phyloP scores from a whole-genome alignment of 345 rosid genomes.

The Hypericum androsaemum region DNA sequence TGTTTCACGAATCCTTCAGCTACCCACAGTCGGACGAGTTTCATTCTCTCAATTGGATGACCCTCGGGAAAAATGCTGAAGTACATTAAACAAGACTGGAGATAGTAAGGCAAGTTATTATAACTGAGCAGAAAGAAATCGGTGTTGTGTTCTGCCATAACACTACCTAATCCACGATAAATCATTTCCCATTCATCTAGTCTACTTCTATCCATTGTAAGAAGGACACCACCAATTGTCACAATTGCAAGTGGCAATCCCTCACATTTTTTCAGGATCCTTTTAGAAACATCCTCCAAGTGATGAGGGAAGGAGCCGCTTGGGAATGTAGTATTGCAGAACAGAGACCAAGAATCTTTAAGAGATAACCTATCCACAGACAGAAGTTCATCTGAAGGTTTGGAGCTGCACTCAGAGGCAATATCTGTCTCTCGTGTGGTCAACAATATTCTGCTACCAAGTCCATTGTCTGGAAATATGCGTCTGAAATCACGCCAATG shows the following conservation, averaged over 20 bases:
- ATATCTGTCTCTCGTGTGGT: not conserved
- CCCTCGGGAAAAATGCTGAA: not conserved
- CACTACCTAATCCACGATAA: not conserved
- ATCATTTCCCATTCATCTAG: not conserved
- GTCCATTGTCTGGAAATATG: not conserved
- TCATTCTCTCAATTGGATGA: not conserved
- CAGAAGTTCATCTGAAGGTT: not conserved
- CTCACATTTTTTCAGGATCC: not conserved
- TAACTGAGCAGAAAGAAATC: not conserved
- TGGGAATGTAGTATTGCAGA: not conserved
- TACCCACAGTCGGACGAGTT: not conserved
- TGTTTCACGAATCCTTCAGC: constrained; percentile 1
- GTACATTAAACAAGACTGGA: not conserved
- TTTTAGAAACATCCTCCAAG: not conserved
- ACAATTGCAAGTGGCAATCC: constrained; percentile 2
- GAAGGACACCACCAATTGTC: not conserved
- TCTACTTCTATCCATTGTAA: not conserved
- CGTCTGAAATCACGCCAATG: not conserved
- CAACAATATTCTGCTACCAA: not conserved
- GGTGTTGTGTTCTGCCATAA: not conserved
- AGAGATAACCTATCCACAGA: not conserved
- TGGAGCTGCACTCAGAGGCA: not conserved
- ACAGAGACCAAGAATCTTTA: not conserved
- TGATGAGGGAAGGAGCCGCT: not conserved
- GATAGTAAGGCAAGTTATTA: not conserved